phyloP scores from a whole-genome alignment of 306 rosid genomes.

The Corylus americana region DNA sequence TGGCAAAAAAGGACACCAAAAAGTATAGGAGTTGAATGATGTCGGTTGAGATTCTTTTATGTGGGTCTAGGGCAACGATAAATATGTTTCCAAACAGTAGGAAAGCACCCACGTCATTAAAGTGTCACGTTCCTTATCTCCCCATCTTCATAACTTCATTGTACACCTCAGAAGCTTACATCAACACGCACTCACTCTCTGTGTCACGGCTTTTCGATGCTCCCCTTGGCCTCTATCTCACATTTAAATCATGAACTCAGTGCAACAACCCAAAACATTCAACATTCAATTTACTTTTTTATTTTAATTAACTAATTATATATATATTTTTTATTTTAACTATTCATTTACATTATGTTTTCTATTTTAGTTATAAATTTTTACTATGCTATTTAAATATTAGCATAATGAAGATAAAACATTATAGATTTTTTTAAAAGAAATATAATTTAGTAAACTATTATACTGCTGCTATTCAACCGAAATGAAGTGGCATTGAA shows the following conservation, averaged over 20 bases:
- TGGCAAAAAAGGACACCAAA: slow-evolving; percentile 11
- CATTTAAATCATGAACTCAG: slow-evolving; percentile 25
- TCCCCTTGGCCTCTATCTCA: slow-evolving; percentile 13
- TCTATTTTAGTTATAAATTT: too few relatives aligned
- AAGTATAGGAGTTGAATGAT: not conserved
- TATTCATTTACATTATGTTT: too few relatives aligned
- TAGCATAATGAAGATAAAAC: too few relatives aligned
- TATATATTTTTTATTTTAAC: too few relatives aligned
- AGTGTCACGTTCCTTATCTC: slow-evolving; percentile 20
- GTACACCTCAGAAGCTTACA: slow-evolving; percentile 32
- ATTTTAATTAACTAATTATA: too few relatives aligned
- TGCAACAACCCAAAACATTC: not conserved
- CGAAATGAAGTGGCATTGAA: too few relatives aligned
- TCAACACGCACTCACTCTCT: slow-evolving; percentile 6
- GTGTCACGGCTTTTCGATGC: not conserved
- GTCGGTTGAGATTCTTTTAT: slow-evolving; percentile 3
- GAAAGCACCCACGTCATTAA: not conserved
- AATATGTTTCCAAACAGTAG: slow-evolving; percentile 8
- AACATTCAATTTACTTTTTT: too few relatives aligned
- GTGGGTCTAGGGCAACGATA: not conserved
- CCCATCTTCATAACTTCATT: not conserved
- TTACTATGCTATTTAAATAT: too few relatives aligned
- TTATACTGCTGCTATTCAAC: too few relatives aligned
- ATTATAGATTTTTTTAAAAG: too few relatives aligned
- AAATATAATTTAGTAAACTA: too few relatives aligned